Evolutionary conservation across 2,329 filamentous ascomycete species (phyloP).

Genomic region (Beauveria sp.): DNA sequence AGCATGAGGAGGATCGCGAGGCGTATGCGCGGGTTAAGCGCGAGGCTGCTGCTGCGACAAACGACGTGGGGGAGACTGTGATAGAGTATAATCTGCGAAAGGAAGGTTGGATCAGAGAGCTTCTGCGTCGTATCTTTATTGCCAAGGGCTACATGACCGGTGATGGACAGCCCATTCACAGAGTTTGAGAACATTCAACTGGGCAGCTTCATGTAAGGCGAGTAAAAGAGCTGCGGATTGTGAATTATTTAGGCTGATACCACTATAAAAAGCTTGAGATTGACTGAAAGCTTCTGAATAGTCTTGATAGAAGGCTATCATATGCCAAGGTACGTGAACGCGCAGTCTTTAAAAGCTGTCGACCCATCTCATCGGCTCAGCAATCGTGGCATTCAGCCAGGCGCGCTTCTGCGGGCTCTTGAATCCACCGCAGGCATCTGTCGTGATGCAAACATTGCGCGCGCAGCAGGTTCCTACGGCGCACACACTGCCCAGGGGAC

Average conservation of each 20-base stretch:
- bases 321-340: neutral
- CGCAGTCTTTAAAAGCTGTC: neutral
- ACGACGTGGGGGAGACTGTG: slow-evolving; percentile 22
- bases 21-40: slow-evolving; percentile 31
- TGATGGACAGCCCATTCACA: neutral
- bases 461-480: slow-evolving; percentile 6
- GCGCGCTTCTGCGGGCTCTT: neutral
- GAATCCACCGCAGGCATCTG: neutral
- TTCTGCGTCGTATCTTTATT: slow-evolving; percentile 18
- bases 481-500: slow-evolving; percentile 4
- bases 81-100: slow-evolving; percentile 32
- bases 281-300: neutral
- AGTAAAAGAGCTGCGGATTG: no score
- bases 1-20: slow-evolving; percentile 26
- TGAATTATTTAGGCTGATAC: no score
- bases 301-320: neutral
- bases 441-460: slow-evolving; percentile 4
- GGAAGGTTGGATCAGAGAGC: slow-evolving; percentile 27
- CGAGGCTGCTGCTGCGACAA: slow-evolving; percentile 22
- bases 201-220: neutral
- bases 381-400: slow-evolving; percentile 6
- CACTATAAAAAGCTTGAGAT: neutral
- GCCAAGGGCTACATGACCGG: slow-evolving; percentile 3
- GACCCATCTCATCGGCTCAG: neutral
- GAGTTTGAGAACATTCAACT: neutral